phyloP scores from a whole-genome alignment of 768 basidiomycete species.

The Cyclocybe cylindracea region DNA sequence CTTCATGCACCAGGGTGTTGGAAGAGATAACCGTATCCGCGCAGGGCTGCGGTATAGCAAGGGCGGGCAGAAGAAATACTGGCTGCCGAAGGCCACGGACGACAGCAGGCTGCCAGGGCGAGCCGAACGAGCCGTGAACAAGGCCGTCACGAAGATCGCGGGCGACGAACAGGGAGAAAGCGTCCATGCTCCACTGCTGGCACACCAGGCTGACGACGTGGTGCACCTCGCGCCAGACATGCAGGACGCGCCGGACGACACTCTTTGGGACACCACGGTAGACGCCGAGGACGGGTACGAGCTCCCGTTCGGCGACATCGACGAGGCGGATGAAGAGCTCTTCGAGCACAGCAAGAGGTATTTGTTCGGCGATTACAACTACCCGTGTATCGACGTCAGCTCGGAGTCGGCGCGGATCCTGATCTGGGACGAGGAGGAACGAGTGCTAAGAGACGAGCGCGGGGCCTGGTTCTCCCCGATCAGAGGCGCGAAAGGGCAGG shows the following conservation, averaged over 20 bases:
- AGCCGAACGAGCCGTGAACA: constrained; percentile 42
- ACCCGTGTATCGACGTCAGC: constrained; percentile 88
- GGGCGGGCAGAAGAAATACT: constrained; percentile 94
- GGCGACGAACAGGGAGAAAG: constrained; percentile 50
- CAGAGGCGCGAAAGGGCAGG: constrained; percentile 45
- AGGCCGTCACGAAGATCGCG: constrained; percentile 39
- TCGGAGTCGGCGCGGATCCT: constrained; percentile 63
- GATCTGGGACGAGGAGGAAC: constrained; percentile 87
- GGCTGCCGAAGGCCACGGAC: constrained; percentile 75
- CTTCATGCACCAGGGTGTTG: constrained; percentile 86
- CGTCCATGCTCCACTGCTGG: constrained; percentile 75
- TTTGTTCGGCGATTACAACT: constrained; percentile 89
- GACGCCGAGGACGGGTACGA: constrained; percentile 47
- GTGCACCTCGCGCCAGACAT: constrained; percentile 67
- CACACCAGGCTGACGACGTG: constrained; percentile 59
- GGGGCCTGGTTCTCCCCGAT: constrained; percentile 70
- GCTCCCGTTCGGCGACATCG: constrained; percentile 68
- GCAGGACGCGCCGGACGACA: constrained; percentile 40
- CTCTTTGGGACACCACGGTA: constrained; percentile 35
- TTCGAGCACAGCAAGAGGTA: constrained; percentile 77
- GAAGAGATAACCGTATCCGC: constrained; percentile 81
- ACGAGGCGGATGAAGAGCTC: constrained; percentile 72
- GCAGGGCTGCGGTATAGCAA: constrained; percentile 91
- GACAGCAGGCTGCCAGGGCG: constrained; percentile 38
- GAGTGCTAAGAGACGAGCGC: constrained; percentile 74